Conservation (phyloP, 148 eudicot genomes). For the Camellia lanceoleosa region DNA sequence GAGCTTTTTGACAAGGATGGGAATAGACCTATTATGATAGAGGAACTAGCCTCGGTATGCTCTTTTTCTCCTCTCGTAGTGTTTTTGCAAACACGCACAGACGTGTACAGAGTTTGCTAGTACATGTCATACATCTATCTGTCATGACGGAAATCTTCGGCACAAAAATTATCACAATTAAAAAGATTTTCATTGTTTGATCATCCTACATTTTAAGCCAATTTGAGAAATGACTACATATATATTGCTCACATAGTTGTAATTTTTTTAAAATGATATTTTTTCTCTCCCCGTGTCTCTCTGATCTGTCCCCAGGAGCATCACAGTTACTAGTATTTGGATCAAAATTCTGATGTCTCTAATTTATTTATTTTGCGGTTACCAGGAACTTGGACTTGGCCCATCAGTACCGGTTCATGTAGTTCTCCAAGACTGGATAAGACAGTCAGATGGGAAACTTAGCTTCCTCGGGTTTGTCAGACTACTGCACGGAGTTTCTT, state of each 20-base stretch:
- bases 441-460: conserved; percentile 92
- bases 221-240: too few species aligned
- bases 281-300: too few species aligned
- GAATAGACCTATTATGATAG: conserved; percentile 88
- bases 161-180: background rate
- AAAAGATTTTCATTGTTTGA: background rate
- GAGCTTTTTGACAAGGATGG: conserved; percentile 95
- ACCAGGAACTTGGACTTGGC: conserved; percentile 89
- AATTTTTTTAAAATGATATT: too few species aligned
- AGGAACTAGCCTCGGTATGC: conserved; percentile 90
- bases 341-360: background rate
- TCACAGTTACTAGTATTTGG: too few species aligned
- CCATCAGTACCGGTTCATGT: conserved; percentile 93
- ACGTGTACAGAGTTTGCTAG: background rate
- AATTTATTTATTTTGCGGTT: background rate
- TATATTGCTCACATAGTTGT: too few species aligned
- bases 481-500: conserved; percentile 80
- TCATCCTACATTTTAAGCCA: background rate
- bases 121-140: background rate
- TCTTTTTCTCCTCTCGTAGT: background rate
- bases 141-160: background rate
- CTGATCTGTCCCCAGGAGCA: background rate
- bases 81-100: background rate
- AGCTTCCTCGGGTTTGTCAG: conserved; percentile 90
- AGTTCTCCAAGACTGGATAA: conserved; percentile 93